A percentile compares a stretch with the other conserved stretches of the same genome.
These are phyloP conservation scores for Arthrobotrys sinensis DNA, from an alignment of 2,329 filamentous ascomycete species.

Conservation along the genomic window DNA sequence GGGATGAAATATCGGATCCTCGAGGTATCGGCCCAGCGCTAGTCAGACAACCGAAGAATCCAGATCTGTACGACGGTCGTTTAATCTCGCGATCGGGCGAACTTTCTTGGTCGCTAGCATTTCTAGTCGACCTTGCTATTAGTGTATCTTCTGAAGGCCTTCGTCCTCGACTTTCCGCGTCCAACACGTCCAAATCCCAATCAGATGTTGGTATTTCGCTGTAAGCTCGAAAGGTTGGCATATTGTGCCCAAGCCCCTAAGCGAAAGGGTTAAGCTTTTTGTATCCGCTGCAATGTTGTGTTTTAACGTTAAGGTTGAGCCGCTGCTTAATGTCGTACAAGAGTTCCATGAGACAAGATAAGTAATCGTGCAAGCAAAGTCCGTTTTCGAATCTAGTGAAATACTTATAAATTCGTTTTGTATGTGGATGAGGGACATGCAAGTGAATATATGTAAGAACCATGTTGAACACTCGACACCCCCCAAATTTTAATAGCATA, in stretches of 20 bases:
- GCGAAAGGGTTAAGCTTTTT: conserved; percentile 8
- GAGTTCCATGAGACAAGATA: too few species aligned
- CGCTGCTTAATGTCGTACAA: too few species aligned
- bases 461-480: too few species aligned
- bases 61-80: conserved; percentile 2
- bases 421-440: too few species aligned
- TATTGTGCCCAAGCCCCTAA: background rate
- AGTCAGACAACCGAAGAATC: background rate
- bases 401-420: too few species aligned
- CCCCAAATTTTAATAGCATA: too few species aligned
- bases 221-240: background rate
- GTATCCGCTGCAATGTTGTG: too few species aligned
- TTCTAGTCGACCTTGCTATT: conserved; percentile 7
- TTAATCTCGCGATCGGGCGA: conserved; percentile 4
- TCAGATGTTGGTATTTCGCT: background rate
- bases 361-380: too few species aligned
- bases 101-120: background rate
- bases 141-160: conserved; percentile 25
- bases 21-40: background rate
- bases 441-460: too few species aligned
- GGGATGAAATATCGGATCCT: conserved; percentile 8
- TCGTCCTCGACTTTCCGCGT: conserved; percentile 8
- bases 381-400: too few species aligned
- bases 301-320: conserved; percentile 1
- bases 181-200: conserved; percentile 4